Base-by-base conservation (phyloP, 345 rosid species). In the Litchi chinensis region DNA sequence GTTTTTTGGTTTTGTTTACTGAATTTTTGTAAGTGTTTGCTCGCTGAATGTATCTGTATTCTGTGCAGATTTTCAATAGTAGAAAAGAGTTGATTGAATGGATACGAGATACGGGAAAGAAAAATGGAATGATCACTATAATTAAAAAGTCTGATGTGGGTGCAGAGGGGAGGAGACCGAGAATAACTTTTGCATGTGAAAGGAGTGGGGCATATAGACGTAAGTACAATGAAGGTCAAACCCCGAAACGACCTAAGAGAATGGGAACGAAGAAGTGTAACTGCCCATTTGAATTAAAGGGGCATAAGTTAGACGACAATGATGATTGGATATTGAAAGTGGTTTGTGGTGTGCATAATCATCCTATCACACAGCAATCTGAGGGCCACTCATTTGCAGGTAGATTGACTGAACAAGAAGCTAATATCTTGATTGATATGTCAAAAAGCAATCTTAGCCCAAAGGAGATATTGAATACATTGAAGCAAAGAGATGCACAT, bases 341-440 rank as follows among this genome's bases (percentile, higher is more conserved):
- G 9, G 22, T 77, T 37, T 77, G 74, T 68, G 79, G 79, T 59
- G 39, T 77, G 46, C 79, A 77, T 77, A 77, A 77, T 54, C 79
- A 77, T 77, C 67, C 73, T 54, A 65, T 65, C 11, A 32, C 67
- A 4, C 65, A 77, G 43, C 65, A 68, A 12, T 24, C 69, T 39
- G 74, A 77, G 52, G 79, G 79, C 26, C 79, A 77, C 41, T 77
- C 79, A n/a, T 77, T 52, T 56, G 79, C 79, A 0, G 79, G 79
- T 59, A 67, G 79, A 77, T 66, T 77, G 28, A 67, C 73, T 8
- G 79, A 77, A 52, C 70, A 69, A 69, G 79, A 77, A 73, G 70
- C 73, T 39, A 67, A 63, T 54, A 67, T 77, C 52, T 77, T 77
- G 56, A 54, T 57, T 24, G 74, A 77, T 77, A 62, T 77, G 67